Base-by-base conservation (phyloP, 352 stramenopile species). In the Globisporangium apiculatum region DNA sequence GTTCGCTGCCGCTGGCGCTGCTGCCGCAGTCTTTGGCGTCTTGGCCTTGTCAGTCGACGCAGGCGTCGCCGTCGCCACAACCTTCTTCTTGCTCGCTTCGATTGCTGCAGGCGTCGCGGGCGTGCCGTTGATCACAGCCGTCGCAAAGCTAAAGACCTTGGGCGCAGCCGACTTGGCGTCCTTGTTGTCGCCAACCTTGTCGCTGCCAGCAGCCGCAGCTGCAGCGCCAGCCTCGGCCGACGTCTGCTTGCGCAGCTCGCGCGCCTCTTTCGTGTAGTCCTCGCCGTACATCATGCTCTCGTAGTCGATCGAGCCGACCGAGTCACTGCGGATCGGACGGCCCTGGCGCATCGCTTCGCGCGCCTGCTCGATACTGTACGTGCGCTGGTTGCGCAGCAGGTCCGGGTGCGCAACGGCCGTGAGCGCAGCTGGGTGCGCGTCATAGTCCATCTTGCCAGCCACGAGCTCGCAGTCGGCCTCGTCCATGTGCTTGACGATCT, bases 301-400 rank as follows among this genome's bases (percentile, higher is more conserved):
- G 69, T 94, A 94, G 61, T 94, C 84, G 58, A 91, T 87, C 15
- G 84, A 94, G 51, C 84, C 84, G 53, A 94, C 79, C 48, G 84
- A 94, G 67, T 94, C 87, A 66, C 76, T 87, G 57, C 85, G 81
- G 51, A 97, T 93, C 37, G 87, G 87, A 36, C 86, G 85, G 60
- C 89, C 87, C 67, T 95, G 85, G 56, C 86, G 83, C 72, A 96
- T 79, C 17, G 90, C 86, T 46, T 97, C 87, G 58, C 87, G 80
- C 51, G 86, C 88, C 68, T 97, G 87, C 65, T 97, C 89, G 67
- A 97, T 97, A 83, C 78, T 92, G 71, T 96, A 95, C 48, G 89
- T 96, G 50, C 89, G 84, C 76, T 97, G 89, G 69, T 95, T 94
- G 60, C 85, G 77, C 60, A 96, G 68, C 67, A 97, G 59, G 52